A percentile compares a stretch with the other conserved stretches of the same genome.
Evolutionary conservation across 495 filamentous ascomycete species (phyloP).

Genomic region (Lophiostoma macrostomum): DNA sequence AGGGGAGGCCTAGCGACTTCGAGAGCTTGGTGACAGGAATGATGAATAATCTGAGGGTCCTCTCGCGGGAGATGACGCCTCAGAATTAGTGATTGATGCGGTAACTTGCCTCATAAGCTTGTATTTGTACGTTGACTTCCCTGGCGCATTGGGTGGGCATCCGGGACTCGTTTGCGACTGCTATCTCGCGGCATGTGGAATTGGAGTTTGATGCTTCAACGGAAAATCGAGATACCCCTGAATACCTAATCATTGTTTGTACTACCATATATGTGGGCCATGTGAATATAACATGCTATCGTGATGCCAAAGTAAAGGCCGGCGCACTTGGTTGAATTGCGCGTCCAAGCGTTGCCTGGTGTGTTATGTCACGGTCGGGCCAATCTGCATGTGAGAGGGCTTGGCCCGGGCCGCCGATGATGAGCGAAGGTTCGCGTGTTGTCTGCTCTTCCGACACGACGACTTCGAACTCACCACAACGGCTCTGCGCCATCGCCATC

Average conservation of each 20-base stretch:
- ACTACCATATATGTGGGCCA: neutral
- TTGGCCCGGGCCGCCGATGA: neutral
- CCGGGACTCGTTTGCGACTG: no score
- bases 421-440: conserved; percentile 26
- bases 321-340: no score
- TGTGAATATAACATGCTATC: no score
- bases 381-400: neutral
- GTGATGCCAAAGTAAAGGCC: no score
- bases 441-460: conserved; percentile 7
- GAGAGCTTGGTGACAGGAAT: conserved; percentile 24
- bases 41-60: conserved; percentile 30
- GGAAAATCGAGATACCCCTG: conserved; percentile 18
- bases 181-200: conserved; percentile 2
- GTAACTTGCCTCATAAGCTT: no score
- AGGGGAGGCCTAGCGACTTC: conserved; percentile 3
- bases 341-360: no score
- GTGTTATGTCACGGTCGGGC: conserved; percentile 11
- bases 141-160: no score
- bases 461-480: conserved; percentile 13
- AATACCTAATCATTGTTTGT: neutral
- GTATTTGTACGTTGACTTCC: conserved; percentile 2
- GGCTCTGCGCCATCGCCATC: conserved; percentile 30
- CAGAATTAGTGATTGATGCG: no score
- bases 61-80: conserved; percentile 25
- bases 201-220: neutral